A percentile compares a stretch with the other conserved stretches of the same genome.
Evolutionary conservation across 306 rosid species (phyloP).

Genomic region (Castanea sativa): DNA sequence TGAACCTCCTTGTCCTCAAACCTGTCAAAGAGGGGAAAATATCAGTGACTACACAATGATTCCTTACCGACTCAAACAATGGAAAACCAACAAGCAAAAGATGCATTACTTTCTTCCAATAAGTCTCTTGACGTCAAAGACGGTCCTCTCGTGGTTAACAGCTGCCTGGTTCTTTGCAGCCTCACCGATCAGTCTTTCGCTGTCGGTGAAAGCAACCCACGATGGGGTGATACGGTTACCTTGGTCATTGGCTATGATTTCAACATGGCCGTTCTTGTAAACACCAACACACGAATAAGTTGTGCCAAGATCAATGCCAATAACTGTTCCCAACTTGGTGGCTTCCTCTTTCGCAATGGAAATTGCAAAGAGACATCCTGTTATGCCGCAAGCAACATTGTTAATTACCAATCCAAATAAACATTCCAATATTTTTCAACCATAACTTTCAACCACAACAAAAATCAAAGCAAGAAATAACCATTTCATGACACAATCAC

Average conservation of each 20-base stretch:
- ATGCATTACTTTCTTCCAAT: constrained; percentile 84
- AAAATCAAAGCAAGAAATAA: too few relatives aligned
- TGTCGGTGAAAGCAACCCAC: constrained; percentile 88
- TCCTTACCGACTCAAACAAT: background rate
- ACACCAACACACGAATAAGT: constrained; percentile 99
- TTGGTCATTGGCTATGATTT: constrained; percentile 98
- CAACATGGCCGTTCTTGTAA: constrained; percentile 94
- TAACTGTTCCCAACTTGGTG: constrained; percentile 84
- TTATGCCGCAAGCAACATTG: background rate
- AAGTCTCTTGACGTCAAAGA: constrained; percentile 96
- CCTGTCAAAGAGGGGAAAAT: constrained; percentile 36
- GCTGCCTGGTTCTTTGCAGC: constrained; percentile 99
- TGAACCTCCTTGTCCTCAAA: constrained; percentile 93
- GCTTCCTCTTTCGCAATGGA: constrained; percentile 91
- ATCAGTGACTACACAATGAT: constrained; percentile 13
- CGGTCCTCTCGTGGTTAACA: constrained; percentile 88
- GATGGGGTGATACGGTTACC: constrained; percentile 99
- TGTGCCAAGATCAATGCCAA: constrained; percentile 95
- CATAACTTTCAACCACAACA: too few relatives aligned
- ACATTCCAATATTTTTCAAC: background rate
- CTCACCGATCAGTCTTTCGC: constrained; percentile 94
- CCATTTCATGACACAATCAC: too few relatives aligned
- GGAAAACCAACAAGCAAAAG: background rate
- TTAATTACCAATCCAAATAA: constrained; percentile 23
- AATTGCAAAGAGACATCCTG: constrained; percentile 78